Conservation (phyloP, 495 filamentous ascomycete genomes). For the Xylaria cubensis region DNA sequence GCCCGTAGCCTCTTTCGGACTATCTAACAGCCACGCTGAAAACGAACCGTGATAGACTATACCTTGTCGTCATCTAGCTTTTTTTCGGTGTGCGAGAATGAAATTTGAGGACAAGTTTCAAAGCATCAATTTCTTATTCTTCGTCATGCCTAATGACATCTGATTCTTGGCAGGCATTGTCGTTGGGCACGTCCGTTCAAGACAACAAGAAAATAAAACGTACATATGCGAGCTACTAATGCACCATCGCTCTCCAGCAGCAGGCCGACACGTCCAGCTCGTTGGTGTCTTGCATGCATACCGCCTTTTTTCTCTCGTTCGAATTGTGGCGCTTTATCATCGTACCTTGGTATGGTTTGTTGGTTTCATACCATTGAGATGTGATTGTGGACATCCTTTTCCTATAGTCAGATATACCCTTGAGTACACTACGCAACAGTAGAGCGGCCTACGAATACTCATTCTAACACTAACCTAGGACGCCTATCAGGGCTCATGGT, state of each 20-base stretch:
- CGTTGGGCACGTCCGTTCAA: background rate
- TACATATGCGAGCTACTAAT: conserved; percentile 6
- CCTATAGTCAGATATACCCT: background rate
- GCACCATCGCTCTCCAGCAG: conserved; percentile 3
- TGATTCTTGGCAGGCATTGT: background rate
- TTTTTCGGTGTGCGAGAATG: conserved; percentile 1
- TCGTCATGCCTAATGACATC: background rate
- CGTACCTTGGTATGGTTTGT: background rate
- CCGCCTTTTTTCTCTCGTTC: background rate
- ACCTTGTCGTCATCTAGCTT: background rate
- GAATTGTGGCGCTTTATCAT: background rate
- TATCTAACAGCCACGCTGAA: conserved; percentile 21
- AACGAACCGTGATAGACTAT: background rate
- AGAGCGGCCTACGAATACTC: background rate
- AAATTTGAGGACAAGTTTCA: background rate
- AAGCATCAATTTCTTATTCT: background rate
- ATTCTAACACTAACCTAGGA: background rate
- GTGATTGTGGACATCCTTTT: background rate
- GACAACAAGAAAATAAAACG: background rate
- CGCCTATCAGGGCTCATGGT: background rate
- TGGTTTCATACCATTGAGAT: background rate
- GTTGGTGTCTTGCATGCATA: background rate
- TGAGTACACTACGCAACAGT: background rate
- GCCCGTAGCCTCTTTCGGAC: conserved; percentile 17
- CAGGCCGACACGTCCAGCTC: background rate